Evolutionary conservation across 2,329 filamentous ascomycete genomes (phyloP), one percentile per base, ranked within the genome.

Genomic region (Neospermospora avenae): DNA sequence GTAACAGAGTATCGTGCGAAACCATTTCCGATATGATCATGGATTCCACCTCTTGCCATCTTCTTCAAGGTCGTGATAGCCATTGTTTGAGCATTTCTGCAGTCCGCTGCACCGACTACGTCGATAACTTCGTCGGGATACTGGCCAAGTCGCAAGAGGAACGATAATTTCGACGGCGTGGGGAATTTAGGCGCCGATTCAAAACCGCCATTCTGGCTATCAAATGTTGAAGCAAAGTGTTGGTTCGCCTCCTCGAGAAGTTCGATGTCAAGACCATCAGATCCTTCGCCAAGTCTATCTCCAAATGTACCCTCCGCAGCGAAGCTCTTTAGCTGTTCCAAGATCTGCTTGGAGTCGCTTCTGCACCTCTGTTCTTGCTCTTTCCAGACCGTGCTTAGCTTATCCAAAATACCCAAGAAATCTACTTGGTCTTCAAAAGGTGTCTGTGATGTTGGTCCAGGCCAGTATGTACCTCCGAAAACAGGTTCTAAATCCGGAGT

Each of bases 401-500:
- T 97, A 68, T 88, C 81, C 54, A 97, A 74, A 35, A 98, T 91
- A 20, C 88, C 85, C 42, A 96, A 79, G 68, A 97, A 96, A 44
- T 90, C 87, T n/a, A 90, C 81, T 4, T 87, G 84, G 48, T 85
- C 84, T 48, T 81, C 75, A 4, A 74, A 70, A 2, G 67, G 63
- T 20, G 75, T 74, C 1, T 74, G 74, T 10, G 76, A 71, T 24
- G 73, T 73, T 39, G 71, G 71, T 39, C 71, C 82, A 3, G 93
- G 91, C 90, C 92, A 98, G 75, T 97, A 98, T 8, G 93, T 97
- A 24, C 93, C 93, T 39, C 95, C 95, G 75, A 97, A 98, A 10
- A 99, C 89, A 0, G 95, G 95, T 71, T 96, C 88, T 25, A 98
- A 82, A 67, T 96, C 88, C 0, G 95, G 92, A 0, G 95, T 99